phyloP scores from a whole-genome alignment of 78 protist species.

The Guillardia theta region DNA sequence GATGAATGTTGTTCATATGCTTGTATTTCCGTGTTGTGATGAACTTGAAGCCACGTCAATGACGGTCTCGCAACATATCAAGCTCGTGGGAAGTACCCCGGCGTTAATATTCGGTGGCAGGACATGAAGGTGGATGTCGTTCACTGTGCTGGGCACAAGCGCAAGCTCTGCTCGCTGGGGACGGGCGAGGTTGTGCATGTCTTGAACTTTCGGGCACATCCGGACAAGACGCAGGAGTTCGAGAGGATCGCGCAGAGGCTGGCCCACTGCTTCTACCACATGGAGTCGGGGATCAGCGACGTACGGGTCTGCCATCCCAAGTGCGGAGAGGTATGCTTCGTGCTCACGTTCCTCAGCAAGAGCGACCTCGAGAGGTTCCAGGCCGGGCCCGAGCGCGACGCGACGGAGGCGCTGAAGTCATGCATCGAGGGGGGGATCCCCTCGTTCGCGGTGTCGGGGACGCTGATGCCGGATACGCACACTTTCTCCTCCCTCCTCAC shows the following conservation, averaged over 20 bases:
- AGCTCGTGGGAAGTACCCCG: no score
- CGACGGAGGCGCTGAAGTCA: background rate
- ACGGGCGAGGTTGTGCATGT: conserved; percentile 50
- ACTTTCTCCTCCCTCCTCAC: conserved; percentile 20
- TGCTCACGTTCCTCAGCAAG: background rate
- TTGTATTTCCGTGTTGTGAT: no score
- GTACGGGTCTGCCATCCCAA: conserved; percentile 32
- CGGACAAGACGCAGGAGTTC: conserved; percentile 15
- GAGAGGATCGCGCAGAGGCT: conserved; percentile 27
- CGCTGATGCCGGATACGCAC: conserved; percentile 55
- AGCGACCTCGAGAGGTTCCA: conserved; percentile 30
- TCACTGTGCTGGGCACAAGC: background rate
- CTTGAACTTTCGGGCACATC: background rate
- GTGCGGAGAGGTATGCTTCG: conserved; percentile 27
- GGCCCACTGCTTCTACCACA: conserved; percentile 10
- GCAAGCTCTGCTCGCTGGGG: background rate
- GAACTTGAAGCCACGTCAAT: no score
- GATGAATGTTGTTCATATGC: no score
- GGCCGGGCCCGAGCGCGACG: background rate
- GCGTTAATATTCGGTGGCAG: no score
- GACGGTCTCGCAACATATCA: no score
- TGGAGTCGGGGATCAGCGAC: conserved; percentile 51
- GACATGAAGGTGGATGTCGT: no score
- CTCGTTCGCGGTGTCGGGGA: background rate
- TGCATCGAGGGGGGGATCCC: background rate